These are phyloP conservation scores for Smithsoniella earleae DNA, from an alignment of 163 green algal species.

Conservation along the genomic window DNA sequence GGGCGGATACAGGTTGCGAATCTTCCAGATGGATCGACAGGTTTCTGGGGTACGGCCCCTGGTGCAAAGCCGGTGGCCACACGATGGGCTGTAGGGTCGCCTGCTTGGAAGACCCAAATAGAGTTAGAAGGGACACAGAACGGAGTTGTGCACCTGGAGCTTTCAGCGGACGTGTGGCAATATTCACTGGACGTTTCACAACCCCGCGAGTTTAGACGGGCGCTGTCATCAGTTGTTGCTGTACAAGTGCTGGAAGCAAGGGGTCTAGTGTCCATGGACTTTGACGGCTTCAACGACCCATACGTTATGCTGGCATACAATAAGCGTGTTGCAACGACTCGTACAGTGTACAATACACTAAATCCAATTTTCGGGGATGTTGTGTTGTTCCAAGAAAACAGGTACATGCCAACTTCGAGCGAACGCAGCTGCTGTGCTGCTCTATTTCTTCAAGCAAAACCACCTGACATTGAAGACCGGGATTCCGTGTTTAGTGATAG, in stretches of 20 bases:
- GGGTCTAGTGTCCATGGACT: constrained; percentile 21
- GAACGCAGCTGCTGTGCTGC: too few relatives aligned
- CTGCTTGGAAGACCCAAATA: neutral
- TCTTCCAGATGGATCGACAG: constrained; percentile 28
- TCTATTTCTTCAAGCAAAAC: neutral
- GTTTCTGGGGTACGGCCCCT: constrained; percentile 12
- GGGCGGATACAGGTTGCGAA: neutral
- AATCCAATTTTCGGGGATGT: constrained; percentile 27
- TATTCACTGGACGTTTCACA: constrained; percentile 21
- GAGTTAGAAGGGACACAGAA: constrained; percentile 17
- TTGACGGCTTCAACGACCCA: constrained; percentile 6
- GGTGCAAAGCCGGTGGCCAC: neutral
- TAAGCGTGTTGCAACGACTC: constrained; percentile 11
- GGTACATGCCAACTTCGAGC: too few relatives aligned
- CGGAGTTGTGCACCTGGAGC: neutral
- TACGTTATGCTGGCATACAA: constrained; percentile 25
- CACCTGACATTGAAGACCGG: too few relatives aligned
- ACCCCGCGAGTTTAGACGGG: constrained; percentile 5
- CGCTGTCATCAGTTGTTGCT: constrained; percentile 17
- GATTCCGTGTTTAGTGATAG: too few relatives aligned
- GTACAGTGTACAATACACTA: neutral
- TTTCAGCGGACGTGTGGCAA: neutral
- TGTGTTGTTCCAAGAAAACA: constrained; percentile 24
- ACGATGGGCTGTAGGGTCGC: neutral
- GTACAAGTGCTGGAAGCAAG: constrained; percentile 18